phyloP scores from a whole-genome alignment of 495 filamentous ascomycete genomes.

The Friedmanniomyces simplex region DNA sequence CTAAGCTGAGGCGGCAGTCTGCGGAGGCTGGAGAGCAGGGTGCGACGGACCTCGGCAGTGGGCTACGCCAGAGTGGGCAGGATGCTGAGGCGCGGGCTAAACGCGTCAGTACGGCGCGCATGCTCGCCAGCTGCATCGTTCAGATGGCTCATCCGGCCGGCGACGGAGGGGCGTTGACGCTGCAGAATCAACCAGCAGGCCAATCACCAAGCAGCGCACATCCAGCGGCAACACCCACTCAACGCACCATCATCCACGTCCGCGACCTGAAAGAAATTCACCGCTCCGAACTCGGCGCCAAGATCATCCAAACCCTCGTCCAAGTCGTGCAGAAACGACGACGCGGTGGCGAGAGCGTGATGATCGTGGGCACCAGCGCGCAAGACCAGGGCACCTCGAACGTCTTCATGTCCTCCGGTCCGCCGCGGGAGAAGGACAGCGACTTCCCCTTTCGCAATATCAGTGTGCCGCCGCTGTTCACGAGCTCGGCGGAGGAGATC shows the following conservation, averaged over 20 bases:
- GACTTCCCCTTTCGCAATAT: conserved; percentile 36
- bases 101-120: background rate
- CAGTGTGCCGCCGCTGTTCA: conserved; percentile 9
- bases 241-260: conserved; percentile 57
- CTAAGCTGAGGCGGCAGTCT: conserved; percentile 2
- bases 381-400: background rate
- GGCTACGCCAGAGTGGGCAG: too few relatives aligned
- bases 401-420: background rate
- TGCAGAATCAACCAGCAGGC: background rate
- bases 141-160: background rate
- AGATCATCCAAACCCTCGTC: conserved; percentile 54
- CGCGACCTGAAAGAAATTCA: conserved; percentile 70
- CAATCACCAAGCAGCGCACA: background rate
- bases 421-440: conserved; percentile 26
- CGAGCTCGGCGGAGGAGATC: background rate
- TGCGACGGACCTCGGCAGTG: background rate
- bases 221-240: background rate
- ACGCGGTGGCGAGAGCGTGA: conserved; percentile 54
- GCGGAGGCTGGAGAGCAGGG: background rate
- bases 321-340: conserved; percentile 60
- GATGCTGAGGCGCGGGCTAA: background rate
- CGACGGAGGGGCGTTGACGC: too few relatives aligned
- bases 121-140: background rate
- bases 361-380: conserved; percentile 60
- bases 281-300: conserved; percentile 49